Evolutionary conservation across 768 basidiomycete species (phyloP).

Genomic region (Hericium rajendrae): DNA sequence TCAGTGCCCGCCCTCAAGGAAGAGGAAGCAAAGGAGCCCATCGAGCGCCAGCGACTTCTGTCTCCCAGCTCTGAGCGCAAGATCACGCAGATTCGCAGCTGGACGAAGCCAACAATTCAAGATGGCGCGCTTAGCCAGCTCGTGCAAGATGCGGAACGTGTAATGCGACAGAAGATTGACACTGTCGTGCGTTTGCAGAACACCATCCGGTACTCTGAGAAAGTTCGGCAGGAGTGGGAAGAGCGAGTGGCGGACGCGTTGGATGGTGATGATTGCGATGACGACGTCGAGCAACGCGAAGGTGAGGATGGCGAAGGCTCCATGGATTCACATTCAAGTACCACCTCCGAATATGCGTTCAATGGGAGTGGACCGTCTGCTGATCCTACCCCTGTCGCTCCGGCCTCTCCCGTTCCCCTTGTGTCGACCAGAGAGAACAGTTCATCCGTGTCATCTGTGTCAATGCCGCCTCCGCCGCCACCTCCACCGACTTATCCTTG

Average conservation of each 20-base stretch:
- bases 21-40: conserved; percentile 83
- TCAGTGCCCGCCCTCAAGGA: conserved; percentile 85
- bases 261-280: conserved; percentile 46
- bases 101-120: conserved; percentile 79
- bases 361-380: conserved; percentile 34
- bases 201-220: conserved; percentile 93
- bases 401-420: conserved; percentile 32
- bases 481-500: conserved; percentile 24
- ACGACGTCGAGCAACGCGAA: conserved; percentile 36
- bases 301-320: conserved; percentile 28
- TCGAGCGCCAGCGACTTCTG: conserved; percentile 84
- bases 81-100: conserved; percentile 72
- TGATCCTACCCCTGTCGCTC: conserved; percentile 64
- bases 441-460: conserved; percentile 1
- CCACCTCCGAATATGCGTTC: conserved; percentile 57
- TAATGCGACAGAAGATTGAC: conserved; percentile 90
- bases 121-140: conserved; percentile 80
- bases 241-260: conserved; percentile 70
- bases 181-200: conserved; percentile 94
- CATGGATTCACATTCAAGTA: conserved; percentile 48
- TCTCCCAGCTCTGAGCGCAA: conserved; percentile 86
- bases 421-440: conserved; percentile 6
- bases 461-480: conserved; percentile 17
- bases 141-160: conserved; percentile 77
- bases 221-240: conserved; percentile 96